These are phyloP conservation scores for Erodium maritimum DNA, from an alignment of 345 rosid genomes.

Conservation along the genomic window DNA sequence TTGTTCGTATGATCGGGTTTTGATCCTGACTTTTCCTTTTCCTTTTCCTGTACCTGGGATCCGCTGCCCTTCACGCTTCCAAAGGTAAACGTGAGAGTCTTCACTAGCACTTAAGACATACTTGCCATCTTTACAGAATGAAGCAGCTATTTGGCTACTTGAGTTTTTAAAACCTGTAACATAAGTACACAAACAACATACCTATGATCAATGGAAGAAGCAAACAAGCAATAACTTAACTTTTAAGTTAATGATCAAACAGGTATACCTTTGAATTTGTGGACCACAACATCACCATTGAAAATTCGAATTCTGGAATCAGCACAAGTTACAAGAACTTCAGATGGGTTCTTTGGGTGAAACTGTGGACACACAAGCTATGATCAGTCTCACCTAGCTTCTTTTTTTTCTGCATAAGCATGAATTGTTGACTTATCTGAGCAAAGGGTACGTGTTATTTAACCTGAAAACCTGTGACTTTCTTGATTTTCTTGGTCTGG, in stretches of 20 bases:
- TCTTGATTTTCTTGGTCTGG: conserved; percentile 59
- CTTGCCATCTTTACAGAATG: conserved; percentile 60
- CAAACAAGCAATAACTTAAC: not conserved
- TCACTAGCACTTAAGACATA: conserved; percentile 67
- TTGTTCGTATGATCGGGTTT: conserved; percentile 41
- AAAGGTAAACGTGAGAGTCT: conserved; percentile 73
- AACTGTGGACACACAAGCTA: conserved; percentile 30
- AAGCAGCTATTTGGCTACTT: conserved; percentile 82
- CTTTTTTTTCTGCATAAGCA: not conserved
- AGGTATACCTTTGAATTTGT: conserved; percentile 57
- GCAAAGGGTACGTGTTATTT: not conserved
- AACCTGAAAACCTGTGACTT: conserved; percentile 94
- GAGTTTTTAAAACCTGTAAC: conserved; percentile 63
- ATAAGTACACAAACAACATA: not conserved
- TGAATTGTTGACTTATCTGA: not conserved
- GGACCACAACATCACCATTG: conserved; percentile 54
- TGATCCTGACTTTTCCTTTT: conserved; percentile 24
- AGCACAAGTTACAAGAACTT: conserved; percentile 74
- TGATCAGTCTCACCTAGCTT: conserved; percentile 5
- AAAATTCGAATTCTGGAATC: conserved; percentile 74
- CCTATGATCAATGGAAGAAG: not conserved
- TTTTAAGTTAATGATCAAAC: not conserved
- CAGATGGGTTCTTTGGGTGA: conserved; percentile 62
- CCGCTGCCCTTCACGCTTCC: conserved; percentile 55
- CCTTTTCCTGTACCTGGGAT: conserved; percentile 25